phyloP scores from a whole-genome alignment of 2,329 filamentous ascomycete genomes.

The Neofusicoccum cordaticola region DNA sequence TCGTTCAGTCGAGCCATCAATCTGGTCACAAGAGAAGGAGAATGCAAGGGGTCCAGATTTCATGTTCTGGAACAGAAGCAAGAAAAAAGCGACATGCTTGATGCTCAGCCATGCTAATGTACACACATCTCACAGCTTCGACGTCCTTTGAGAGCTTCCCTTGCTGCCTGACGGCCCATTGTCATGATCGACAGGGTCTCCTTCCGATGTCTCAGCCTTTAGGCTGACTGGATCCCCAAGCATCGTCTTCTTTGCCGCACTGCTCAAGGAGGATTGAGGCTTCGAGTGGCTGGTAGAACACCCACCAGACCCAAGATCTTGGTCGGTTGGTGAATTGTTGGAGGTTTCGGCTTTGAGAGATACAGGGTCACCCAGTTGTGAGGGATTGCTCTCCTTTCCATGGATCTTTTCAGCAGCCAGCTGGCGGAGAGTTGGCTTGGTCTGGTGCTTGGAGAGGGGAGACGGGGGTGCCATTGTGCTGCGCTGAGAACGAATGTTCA shows the following conservation, averaged over 20 bases:
- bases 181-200: constrained; percentile 14
- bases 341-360: constrained; percentile 18
- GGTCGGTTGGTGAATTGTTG: background rate
- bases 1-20: no score
- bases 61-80: no score
- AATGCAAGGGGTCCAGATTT: no score
- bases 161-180: constrained; percentile 7
- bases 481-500: background rate
- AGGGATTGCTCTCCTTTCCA: constrained; percentile 9
- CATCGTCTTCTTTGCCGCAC: constrained; percentile 13
- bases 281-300: background rate
- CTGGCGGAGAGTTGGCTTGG: background rate
- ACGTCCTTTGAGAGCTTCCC: background rate
- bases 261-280: background rate
- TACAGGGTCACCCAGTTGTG: constrained; percentile 13
- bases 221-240: constrained; percentile 16
- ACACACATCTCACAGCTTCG: background rate
- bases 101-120: background rate
- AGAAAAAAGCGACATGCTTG: no score
- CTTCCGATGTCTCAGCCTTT: constrained; percentile 8
- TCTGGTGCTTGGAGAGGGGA: constrained; percentile 3
- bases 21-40: no score
- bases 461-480: constrained; percentile 1
- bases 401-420: constrained; percentile 1
- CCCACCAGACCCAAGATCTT: background rate